Conservation (phyloP, 2,329 filamentous ascomycete species). For the Colletotrichum sp. region DNA sequence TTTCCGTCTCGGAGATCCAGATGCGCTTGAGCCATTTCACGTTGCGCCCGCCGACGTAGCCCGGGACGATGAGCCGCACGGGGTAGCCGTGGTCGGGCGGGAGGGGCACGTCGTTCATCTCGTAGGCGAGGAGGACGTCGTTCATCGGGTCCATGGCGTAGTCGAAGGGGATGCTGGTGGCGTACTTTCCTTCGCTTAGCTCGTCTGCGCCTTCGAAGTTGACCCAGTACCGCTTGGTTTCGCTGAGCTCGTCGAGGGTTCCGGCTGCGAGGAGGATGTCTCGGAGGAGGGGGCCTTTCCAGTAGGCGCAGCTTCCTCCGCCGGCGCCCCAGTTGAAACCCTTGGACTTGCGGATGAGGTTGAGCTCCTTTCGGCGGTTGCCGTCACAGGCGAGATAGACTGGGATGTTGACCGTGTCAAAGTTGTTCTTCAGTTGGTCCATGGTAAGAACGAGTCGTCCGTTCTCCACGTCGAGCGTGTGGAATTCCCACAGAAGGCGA, state of each 20-base stretch:
- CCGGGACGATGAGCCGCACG: slow-evolving; percentile 43
- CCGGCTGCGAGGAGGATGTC: slow-evolving; percentile 49
- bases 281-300: slow-evolving; percentile 50
- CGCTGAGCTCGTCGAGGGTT: slow-evolving; percentile 24
- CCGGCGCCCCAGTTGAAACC: slow-evolving; percentile 53
- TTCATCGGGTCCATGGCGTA: slow-evolving; percentile 51
- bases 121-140: slow-evolving; percentile 52
- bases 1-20: slow-evolving; percentile 45
- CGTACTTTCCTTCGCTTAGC: slow-evolving; percentile 50
- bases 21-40: slow-evolving; percentile 53
- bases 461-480: slow-evolving; percentile 48
- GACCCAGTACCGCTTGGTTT: slow-evolving; percentile 39
- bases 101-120: slow-evolving; percentile 50
- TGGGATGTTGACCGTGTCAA: slow-evolving; percentile 50
- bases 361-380: slow-evolving; percentile 56
- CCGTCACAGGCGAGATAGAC: slow-evolving; percentile 53
- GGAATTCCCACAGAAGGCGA: slow-evolving; percentile 52
- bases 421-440: slow-evolving; percentile 46
- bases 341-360: slow-evolving; percentile 51
- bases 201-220: slow-evolving; percentile 56
- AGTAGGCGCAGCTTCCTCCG: slow-evolving; percentile 53
- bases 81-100: slow-evolving; percentile 52
- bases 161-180: slow-evolving; percentile 51
- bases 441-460: slow-evolving; percentile 44
- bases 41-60: slow-evolving; percentile 46